Evolutionary conservation across 371 early-diverging fungal species (phyloP), one percentile per base, ranked within the genome.

Genomic region (Coemansia sp.): DNA sequence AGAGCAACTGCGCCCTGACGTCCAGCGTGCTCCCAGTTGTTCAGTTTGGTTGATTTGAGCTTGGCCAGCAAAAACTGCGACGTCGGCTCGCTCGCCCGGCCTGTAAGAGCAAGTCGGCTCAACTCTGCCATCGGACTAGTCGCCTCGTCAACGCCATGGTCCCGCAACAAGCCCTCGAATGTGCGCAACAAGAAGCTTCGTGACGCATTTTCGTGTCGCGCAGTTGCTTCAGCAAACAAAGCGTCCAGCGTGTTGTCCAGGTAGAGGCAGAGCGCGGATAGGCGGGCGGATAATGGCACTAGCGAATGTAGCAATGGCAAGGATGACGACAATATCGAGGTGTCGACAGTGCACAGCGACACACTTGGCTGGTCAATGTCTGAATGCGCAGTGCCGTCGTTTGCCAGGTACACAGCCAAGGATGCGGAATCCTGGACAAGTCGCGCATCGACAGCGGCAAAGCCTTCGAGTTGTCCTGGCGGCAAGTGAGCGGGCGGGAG

Each of bases 31-130:
- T 74, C 75, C 75, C 75, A 74, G 46, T n/a, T 66, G 11, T 13
- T 56, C 55, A 74, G 57, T 26, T 60, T 66, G 13, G 52, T 9
- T 1, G 73, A 15, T 29, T 74, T 74, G 21, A 74, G 44, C 44
- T 71, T 71, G 8, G 67, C 63, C 21, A 74, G 73, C 55, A 74
- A 29, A 23, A 74, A 74, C 63, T 74, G 75, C 15, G 75, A 71
- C 12, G 73, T 60, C 3, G 75, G 29, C 9, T 74, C 75, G 44
- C 73, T 74, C 19, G 75, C 67, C 2, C 73, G 24, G 2, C 75
- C 75, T 9, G 75, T 60, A 11, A 72, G 63, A 32, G 67, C 75
- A 12, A 72, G 57, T 17, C 72, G 58, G 28, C 58, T 53, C 11
- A 74, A 55, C 24, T 74, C 75, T 0, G 75, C 63, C 36, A 63